A percentile compares a stretch with the other conserved stretches of the same genome.
Conservation (phyloP, 192 early-diverging fungal species). For the Linnemannia zychae region DNA sequence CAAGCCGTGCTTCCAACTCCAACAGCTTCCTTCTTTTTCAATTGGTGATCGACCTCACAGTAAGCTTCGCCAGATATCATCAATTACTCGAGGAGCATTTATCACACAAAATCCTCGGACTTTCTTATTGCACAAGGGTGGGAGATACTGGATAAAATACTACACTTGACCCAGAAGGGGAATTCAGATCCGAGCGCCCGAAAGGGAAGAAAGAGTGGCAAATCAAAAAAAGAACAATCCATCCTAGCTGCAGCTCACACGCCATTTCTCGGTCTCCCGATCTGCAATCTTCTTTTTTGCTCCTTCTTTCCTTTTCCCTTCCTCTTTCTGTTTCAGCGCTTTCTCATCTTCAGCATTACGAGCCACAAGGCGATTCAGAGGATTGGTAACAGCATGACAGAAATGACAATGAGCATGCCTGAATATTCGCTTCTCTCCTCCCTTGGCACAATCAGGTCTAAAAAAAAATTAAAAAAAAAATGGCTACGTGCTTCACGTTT, state of each 20-base stretch:
- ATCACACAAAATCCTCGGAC: not conserved
- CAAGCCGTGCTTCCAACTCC: too few species aligned
- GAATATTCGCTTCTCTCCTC: not conserved
- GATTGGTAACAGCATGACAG: not conserved
- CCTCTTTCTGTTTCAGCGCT: not conserved
- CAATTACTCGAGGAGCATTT: too few species aligned
- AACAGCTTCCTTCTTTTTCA: too few species aligned
- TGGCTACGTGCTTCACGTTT: too few species aligned
- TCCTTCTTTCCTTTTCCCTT: not conserved
- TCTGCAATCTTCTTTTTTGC: slow-evolving; percentile 2
- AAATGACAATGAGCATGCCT: not conserved
- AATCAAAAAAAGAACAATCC: not conserved
- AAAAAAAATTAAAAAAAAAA: not conserved
- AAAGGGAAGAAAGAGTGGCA: not conserved
- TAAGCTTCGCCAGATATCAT: too few species aligned
- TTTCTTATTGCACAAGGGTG: not conserved
- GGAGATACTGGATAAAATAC: not conserved
- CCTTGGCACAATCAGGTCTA: not conserved
- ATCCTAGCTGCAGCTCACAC: not conserved
- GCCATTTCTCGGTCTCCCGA: not conserved
- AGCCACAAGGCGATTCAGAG: not conserved
- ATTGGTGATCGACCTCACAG: too few species aligned
- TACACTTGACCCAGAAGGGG: not conserved
- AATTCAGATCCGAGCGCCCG: not conserved
- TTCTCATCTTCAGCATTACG: not conserved